Percentiles rank a stretch among this genome's conserved stretches.
Conservation (phyloP, 129 eudicot species). For the Kitagawia praeruptora region DNA sequence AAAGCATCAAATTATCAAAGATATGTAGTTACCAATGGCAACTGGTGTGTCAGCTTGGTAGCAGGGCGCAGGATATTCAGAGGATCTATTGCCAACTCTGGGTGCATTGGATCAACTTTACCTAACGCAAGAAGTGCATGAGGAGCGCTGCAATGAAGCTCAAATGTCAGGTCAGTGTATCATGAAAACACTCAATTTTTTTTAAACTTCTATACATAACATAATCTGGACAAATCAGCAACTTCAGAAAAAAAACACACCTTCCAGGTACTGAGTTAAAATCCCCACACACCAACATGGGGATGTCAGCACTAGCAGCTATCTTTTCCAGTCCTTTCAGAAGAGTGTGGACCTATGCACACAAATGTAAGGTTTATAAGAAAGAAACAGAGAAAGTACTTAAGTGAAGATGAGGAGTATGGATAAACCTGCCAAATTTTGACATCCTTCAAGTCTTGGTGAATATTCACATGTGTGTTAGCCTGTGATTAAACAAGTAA, state of each 20-base stretch:
- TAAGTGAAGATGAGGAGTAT: not conserved
- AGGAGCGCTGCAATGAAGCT: conserved; percentile 64
- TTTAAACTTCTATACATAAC: not conserved
- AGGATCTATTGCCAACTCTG: conserved; percentile 82
- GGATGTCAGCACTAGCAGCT: conserved; percentile 94
- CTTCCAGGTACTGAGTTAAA: conserved; percentile 92
- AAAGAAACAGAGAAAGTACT: not conserved
- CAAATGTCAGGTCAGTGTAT: not conserved
- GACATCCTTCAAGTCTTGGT: conserved; percentile 90
- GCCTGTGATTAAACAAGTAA: conserved; percentile 34
- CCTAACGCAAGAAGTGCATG: conserved; percentile 92
- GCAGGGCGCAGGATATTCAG: conserved; percentile 79
- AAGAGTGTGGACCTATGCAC: conserved; percentile 71
- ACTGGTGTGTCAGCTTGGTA: conserved; percentile 65
- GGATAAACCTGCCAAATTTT: conserved; percentile 86
- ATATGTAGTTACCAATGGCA: conserved; percentile 65
- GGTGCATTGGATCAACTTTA: conserved; percentile 90
- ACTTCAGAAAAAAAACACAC: conserved; percentile 15
- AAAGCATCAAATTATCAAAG: conserved; percentile 4
- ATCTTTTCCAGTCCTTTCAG: conserved; percentile 93
- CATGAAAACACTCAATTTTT: not conserved
- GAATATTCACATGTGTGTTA: conserved; percentile 88
- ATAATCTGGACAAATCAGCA: not conserved
- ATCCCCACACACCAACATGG: conserved; percentile 98
- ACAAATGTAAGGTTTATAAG: not conserved